These are phyloP conservation scores for Clitopilus hobsonii DNA, from an alignment of 768 basidiomycete species.

Conservation along the genomic window DNA sequence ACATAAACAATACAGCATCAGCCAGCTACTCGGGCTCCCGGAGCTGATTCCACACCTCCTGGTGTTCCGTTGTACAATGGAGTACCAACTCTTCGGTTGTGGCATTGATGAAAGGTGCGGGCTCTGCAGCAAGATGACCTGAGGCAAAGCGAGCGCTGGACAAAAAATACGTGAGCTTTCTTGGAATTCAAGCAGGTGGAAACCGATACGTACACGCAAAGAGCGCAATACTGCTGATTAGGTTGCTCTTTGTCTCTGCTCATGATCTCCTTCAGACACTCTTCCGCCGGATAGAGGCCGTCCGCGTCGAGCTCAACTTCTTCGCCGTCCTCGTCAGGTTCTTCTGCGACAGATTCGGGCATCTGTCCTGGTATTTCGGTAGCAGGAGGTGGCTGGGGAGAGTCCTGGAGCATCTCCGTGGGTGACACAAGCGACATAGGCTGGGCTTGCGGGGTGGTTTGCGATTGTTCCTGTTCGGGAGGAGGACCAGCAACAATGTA, in stretches of 20 bases:
- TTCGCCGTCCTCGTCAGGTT: constrained; percentile 23
- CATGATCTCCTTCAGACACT: constrained; percentile 41
- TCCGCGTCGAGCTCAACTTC: constrained; percentile 34
- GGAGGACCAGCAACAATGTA: too few species aligned
- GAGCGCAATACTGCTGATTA: constrained; percentile 32
- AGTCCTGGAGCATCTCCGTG: too few species aligned
- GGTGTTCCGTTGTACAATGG: constrained; percentile 48
- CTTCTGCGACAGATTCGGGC: constrained; percentile 7
- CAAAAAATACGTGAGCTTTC: background rate
- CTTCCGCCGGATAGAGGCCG: constrained; percentile 32
- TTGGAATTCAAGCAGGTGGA: background rate
- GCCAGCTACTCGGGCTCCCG: constrained; percentile 11
- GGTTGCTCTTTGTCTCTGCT: constrained; percentile 23
- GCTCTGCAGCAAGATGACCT: constrained; percentile 22
- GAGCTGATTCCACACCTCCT: constrained; percentile 41
- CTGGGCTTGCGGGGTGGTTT: too few species aligned
- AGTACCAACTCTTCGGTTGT: constrained; percentile 38
- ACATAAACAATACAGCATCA: background rate
- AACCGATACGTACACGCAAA: constrained; percentile 47
- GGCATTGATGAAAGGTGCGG: constrained; percentile 29
- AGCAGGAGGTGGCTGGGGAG: too few species aligned
- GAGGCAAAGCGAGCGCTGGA: constrained; percentile 29
- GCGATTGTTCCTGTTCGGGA: background rate
- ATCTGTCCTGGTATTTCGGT: too few species aligned
- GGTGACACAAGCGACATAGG: too few species aligned